phyloP scores from a whole-genome alignment of 768 basidiomycete genomes.

The Boletus rubropictus region DNA sequence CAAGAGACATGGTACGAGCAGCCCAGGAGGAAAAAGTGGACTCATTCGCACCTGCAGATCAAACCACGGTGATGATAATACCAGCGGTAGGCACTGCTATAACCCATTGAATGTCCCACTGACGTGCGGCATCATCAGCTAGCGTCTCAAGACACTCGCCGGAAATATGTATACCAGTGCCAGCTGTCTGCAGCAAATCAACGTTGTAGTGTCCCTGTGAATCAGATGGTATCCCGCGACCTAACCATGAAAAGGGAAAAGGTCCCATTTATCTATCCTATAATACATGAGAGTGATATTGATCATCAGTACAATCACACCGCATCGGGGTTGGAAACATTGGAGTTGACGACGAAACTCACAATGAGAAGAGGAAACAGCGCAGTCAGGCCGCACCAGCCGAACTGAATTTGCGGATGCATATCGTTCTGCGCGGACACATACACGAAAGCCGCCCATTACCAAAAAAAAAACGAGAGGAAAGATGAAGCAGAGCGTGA shows the following conservation, averaged over 20 bases:
- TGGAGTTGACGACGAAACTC: constrained; percentile 19
- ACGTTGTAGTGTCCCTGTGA: constrained; percentile 58
- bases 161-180: constrained; percentile 71
- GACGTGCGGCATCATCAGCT: background rate
- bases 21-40: constrained; percentile 4
- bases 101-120: constrained; percentile 2
- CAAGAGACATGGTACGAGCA: background rate
- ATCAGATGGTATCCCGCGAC: constrained; percentile 77
- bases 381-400: constrained; percentile 78
- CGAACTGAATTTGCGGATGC: constrained; percentile 80
- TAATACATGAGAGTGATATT: background rate
- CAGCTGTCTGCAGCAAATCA: constrained; percentile 65
- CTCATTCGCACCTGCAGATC: constrained; percentile 71
- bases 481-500: constrained; percentile 3
- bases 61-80: constrained; percentile 77
- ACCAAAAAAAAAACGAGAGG: constrained; percentile 5
- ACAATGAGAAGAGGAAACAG: constrained; percentile 73
- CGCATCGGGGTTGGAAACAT: background rate
- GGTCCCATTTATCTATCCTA: constrained; percentile 47
- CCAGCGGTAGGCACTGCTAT: constrained; percentile 68
- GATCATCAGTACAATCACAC: constrained; percentile 1
- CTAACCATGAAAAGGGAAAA: constrained; percentile 28
- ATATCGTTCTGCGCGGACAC: constrained; percentile 49
- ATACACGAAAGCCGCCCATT: constrained; percentile 4
- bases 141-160: constrained; percentile 32